Base-by-base conservation (phyloP, 306 rosid species). In the Oemleria cerasiformis region DNA sequence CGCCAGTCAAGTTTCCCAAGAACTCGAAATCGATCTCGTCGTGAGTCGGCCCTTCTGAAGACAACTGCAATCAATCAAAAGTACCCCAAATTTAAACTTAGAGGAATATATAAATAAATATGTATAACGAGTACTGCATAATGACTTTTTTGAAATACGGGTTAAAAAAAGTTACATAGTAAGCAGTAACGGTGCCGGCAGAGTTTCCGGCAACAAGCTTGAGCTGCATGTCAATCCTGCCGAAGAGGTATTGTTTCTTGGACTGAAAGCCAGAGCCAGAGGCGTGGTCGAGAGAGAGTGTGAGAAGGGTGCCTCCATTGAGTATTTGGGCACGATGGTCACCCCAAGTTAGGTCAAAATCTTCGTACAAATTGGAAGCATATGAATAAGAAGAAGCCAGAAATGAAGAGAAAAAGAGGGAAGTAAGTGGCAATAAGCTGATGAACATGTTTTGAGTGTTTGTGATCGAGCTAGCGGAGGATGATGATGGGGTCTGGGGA, bases 21-120 rank as follows among this genome's bases (percentile, higher is more conserved):
- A 80, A 80, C 74, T 80, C 84, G 13, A 80, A 80, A 71, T 80
- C 84, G 43, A 75, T 80, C 65, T 80, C 84, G 21, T 80, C 84
- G 15, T 49, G 80, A 8, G 65, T 75, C 43, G 54, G 50, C 39
- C 80, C 84, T 49, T 80, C 65, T 41, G 84, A 75, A 36, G 77
- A 71, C 39, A 80, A 61, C 84, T 80, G 70, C 66, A 21, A 11
- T 38, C 20, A 17, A 30, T 30, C 36, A 30, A 4, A 16, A 50
- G 17, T 21, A 41, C 41, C 57, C 23, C 62, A 21, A 30, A 30
- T 2, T 30, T 30, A 30, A 30, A 30, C 2, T 30, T 30, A 30
- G n/a, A n/a, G n/a, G n/a, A n/a, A n/a, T 30, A 30, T 30, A 30
- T 30, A 30, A 25, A 25, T 25, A 25, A 25, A 25, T 25, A 25